Percentiles rank a stretch among this genome's conserved stretches.
Evolutionary conservation across 2,329 filamentous ascomycete species (phyloP).

Genomic region (Geosmithia flava): DNA sequence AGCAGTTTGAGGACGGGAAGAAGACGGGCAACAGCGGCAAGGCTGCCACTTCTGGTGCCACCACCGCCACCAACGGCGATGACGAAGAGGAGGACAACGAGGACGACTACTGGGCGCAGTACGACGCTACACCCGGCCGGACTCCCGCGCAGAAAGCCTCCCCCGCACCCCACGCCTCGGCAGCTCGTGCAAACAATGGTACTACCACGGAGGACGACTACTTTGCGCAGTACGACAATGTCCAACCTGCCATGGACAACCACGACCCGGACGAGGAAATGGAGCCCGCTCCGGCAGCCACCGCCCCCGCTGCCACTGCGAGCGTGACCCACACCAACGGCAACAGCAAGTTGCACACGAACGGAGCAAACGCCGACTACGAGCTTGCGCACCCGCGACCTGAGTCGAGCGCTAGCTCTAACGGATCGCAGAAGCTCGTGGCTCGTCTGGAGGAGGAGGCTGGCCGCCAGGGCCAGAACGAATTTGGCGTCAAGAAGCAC

Average conservation of each 20-base stretch:
- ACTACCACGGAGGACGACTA: slow-evolving; percentile 50
- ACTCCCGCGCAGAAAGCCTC: slow-evolving; percentile 52
- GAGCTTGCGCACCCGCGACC: slow-evolving; percentile 45
- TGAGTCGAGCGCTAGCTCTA: slow-evolving; percentile 43
- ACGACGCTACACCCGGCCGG: slow-evolving; percentile 56
- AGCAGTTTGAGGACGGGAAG: slow-evolving; percentile 28
- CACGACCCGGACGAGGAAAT: slow-evolving; percentile 66
- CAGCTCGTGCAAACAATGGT: slow-evolving; percentile 6
- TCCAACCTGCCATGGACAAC: slow-evolving; percentile 70
- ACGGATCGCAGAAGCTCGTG: slow-evolving; percentile 40
- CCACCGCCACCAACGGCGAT: slow-evolving; percentile 5
- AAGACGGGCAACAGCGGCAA: slow-evolving; percentile 8
- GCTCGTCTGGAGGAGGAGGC: slow-evolving; percentile 48
- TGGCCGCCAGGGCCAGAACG: slow-evolving; percentile 46
- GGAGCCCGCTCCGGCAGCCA: background rate
- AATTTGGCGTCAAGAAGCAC: slow-evolving; percentile 68
- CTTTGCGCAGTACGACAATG: slow-evolving; percentile 63
- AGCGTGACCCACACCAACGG: background rate
- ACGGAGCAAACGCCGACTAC: slow-evolving; percentile 7
- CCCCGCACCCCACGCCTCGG: slow-evolving; percentile 38
- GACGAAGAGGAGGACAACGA: slow-evolving; percentile 47
- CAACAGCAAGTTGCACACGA: background rate
- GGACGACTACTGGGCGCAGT: slow-evolving; percentile 70
- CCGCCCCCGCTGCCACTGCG: background rate
- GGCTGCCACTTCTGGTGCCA: background rate